Evolutionary conservation across 805 yeast species (phyloP), one percentile per base, ranked within the genome.

Genomic region (Cephaloascus albidus): DNA sequence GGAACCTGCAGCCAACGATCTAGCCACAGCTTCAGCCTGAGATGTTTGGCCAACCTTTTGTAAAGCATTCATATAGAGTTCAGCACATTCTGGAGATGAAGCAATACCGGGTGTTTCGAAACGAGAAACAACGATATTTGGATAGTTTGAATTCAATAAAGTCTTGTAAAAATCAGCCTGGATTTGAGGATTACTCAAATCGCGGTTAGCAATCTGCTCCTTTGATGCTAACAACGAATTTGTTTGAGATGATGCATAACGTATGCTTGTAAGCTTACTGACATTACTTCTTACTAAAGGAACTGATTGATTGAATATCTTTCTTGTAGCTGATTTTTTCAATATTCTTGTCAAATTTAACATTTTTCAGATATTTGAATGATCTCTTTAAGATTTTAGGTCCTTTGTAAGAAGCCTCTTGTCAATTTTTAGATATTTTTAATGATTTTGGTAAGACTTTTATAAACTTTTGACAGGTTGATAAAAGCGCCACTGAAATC

Each of bases 61-160:
- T 49, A 93, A 66, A 2, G 97, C 97, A 45, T 83, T 86, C 43
- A 79, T 67, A 57, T 93, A 93, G 31, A 85, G 65, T 45, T 72
- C 72, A 39, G 87, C 78, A 63, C 97, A 85, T 45, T 84, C 94
- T 2, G 77, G 72, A 41, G 85, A 80, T 10, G 81, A 65, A 8
- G 95, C 93, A 40, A 93, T 85, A n/a, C 96, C 96, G 0, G 93
- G 84, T 6, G 94, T 84, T 58, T 94, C 97, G 57, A 76, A 94
- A 43, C 99, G 74, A 41, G 93, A 82, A n/a, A 90, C 87, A 4
- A 93, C 96, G 40, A 90, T 81, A 51, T 88, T 95, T n/a, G 98
- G 97, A 55, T 87, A 93, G 61, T 85, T 85, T 40, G 90, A 74
- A 42, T 75, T 75, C 46, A 93, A 59, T 36, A 93, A 66, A 12